Evolutionary conservation across 192 early-diverging fungal genomes (phyloP), one percentile per base, ranked within the genome.

Genomic region (Fimicolochytrium jonesii): DNA sequence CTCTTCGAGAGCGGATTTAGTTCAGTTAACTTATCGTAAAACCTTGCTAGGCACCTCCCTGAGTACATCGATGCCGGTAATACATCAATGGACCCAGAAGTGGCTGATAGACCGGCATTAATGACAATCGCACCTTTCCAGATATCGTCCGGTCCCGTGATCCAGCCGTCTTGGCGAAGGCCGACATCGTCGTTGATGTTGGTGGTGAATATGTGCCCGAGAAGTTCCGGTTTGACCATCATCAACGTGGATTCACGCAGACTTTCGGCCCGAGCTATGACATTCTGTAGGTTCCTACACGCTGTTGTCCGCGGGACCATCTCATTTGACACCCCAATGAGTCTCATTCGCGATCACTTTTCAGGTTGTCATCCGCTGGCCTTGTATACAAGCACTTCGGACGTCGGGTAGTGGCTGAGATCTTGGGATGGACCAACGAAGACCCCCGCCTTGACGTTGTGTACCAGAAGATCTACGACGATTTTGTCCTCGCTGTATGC

Each of bases 321-420:
- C n/a, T n/a, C n/a, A n/a, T n/a, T n/a, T 18, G 0, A 11, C 13
- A 23, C 1, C 17, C n/a, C 48, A 1, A 2, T 1, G 48, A 13
- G n/a, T n/a, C 17, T 50, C 17, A 50, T 50, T 13, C 15, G 0
- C 2, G 48, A 15, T 23, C 26, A 26, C 48, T 20, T 11, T n/a
- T n/a, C 66, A 92, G 92, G 77, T 82, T 98, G 47, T 94, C 92
- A 69, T 89, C 87, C 64, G 95, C 95, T n/a, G 95, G 95, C 3
- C 73, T 98, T 6, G 80, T 96, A 42, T 98, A 98, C 87, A 96
- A 95, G 74, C 93, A 96, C 69, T 98, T 91, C 73, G 95, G 95
- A 25, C 78, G 84, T 36, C 81, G 90, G 41, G 88, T 95, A 2
- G 87, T 97, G 34, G 76, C 81, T 3, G 69, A 69, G 23, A 36